phyloP scores from a whole-genome alignment of 805 yeast genomes.

The Ogataea henricii region DNA sequence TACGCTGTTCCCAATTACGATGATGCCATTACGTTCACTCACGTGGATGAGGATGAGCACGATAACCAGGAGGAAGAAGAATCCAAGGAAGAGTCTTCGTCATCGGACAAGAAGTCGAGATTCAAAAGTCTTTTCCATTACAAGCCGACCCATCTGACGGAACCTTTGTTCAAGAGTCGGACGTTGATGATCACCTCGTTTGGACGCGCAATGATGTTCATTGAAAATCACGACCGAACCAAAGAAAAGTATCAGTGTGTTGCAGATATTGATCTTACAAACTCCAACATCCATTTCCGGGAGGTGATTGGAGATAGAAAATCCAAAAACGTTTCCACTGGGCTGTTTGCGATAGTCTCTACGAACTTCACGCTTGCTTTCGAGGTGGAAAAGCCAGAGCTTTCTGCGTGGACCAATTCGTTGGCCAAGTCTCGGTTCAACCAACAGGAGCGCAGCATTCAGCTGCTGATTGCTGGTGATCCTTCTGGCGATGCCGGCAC shows the following conservation, averaged over 20 bases:
- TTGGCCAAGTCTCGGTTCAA: conserved; percentile 50
- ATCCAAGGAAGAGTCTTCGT: conserved; percentile 10
- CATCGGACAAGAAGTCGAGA: conserved; percentile 24
- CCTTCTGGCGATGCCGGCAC: conserved; percentile 37
- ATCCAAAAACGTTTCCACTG: conserved; percentile 41
- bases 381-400: conserved; percentile 54
- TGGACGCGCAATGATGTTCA: conserved; percentile 63
- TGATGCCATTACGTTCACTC: conserved; percentile 32
- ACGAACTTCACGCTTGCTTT: conserved; percentile 55
- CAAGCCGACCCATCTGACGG: conserved; percentile 13
- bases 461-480: conserved; percentile 27
- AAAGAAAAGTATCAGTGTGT: conserved; percentile 47
- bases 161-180: conserved; percentile 42
- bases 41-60: conserved; percentile 19
- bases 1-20: conserved; percentile 20
- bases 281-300: conserved; percentile 54
- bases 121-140: conserved; percentile 34
- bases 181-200: conserved; percentile 59
- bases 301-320: conserved; percentile 51
- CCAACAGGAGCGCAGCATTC: conserved; percentile 47
- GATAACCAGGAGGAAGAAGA: conserved; percentile 23
- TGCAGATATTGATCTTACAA: conserved; percentile 55
- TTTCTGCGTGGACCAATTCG: conserved; percentile 58
- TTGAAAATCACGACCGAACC: conserved; percentile 38
- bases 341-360: conserved; percentile 59